phyloP scores from a whole-genome alignment of 345 rosid species.

The Brassica rapa region DNA sequence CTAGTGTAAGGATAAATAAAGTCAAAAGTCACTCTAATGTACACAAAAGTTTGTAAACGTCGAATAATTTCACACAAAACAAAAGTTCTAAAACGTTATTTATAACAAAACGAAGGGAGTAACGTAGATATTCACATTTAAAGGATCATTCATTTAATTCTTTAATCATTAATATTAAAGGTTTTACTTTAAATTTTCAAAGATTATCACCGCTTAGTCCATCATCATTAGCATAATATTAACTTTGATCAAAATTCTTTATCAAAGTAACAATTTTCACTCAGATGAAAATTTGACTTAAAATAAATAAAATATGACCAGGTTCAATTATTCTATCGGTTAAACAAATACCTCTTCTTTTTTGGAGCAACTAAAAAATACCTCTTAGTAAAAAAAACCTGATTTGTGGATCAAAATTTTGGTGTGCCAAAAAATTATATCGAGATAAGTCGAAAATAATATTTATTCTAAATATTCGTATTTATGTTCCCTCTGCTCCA shows the following conservation, averaged over 20 bases:
- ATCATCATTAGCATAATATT: constrained; percentile 34
- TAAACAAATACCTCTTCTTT: not conserved
- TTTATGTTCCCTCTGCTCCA: constrained; percentile 16
- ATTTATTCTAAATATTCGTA: not conserved
- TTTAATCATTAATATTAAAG: constrained; percentile 35
- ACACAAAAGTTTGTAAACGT: no score
- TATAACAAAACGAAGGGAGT: no score
- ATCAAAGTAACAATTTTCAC: constrained; percentile 10
- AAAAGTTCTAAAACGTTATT: no score
- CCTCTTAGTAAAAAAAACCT: not conserved
- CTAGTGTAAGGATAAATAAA: no score
- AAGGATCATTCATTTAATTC: constrained; percentile 8
- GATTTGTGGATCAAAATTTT: not conserved
- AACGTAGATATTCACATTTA: not conserved
- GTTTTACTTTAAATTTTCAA: constrained; percentile 10
- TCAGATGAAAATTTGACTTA: not conserved
- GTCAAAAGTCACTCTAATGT: no score
- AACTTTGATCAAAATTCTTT: constrained; percentile 24
- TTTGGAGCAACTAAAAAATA: no score
- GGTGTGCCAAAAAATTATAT: no score
- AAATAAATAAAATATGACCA: not conserved
- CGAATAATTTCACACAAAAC: no score
- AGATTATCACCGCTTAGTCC: constrained; percentile 23
- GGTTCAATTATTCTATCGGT: not conserved
- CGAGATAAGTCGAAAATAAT: no score